Percentiles rank a stretch among this genome's conserved stretches.
Conservation (phyloP, 2,329 filamentous ascomycete species). For the Fusarium guadeloupense region DNA sequence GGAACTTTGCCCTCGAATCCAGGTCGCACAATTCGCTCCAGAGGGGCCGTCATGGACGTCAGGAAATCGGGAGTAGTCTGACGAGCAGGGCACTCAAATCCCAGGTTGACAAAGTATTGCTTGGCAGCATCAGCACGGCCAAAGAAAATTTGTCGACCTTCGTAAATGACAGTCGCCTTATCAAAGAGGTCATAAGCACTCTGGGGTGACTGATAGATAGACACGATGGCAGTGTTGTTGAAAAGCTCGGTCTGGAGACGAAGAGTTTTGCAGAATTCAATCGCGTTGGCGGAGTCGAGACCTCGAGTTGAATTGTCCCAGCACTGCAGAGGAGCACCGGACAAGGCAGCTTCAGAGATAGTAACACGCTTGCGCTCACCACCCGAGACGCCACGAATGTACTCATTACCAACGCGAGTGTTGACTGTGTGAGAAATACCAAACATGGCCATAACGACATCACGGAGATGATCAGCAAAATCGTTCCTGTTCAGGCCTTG, state of each 20-base stretch:
- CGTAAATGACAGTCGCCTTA: constrained; percentile 67
- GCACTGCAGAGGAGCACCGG: constrained; percentile 68
- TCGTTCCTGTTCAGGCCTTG: constrained; percentile 62
- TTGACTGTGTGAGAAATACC: constrained; percentile 78
- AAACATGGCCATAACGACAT: constrained; percentile 80
- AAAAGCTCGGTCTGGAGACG: constrained; percentile 74
- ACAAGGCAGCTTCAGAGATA: constrained; percentile 69
- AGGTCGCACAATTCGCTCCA: constrained; percentile 63
- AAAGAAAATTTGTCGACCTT: constrained; percentile 70
- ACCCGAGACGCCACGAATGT: constrained; percentile 76
- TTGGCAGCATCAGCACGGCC: constrained; percentile 68
- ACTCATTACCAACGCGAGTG: constrained; percentile 79
- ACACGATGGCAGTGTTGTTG: constrained; percentile 71
- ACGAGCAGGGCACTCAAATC: constrained; percentile 72
- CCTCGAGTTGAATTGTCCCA: constrained; percentile 80
- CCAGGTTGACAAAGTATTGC: constrained; percentile 72
- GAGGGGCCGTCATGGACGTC: constrained; percentile 72
- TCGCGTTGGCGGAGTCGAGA: constrained; percentile 77
- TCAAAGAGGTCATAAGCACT: constrained; percentile 71
- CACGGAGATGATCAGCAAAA: constrained; percentile 71
- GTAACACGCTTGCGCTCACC: constrained; percentile 76
- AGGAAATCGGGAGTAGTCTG: constrained; percentile 78
- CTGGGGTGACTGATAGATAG: constrained; percentile 77
- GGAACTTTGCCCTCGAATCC: constrained; percentile 67
- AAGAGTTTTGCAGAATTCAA: constrained; percentile 78